phyloP scores from a whole-genome alignment of 176 grass and related monocot genomes.

The Aegilops bicornis region DNA sequence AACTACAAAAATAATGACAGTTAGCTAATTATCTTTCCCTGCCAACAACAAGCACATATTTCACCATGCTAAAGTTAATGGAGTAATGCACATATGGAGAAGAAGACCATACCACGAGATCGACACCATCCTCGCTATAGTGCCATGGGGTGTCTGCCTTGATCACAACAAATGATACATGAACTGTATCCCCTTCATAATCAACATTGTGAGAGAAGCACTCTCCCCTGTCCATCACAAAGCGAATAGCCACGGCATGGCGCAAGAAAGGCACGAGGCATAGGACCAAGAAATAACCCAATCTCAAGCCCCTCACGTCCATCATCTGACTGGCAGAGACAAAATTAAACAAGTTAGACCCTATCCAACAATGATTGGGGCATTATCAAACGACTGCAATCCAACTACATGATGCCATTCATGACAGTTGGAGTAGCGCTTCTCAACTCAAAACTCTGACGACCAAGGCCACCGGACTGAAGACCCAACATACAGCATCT shows the following conservation, averaged over 20 bases:
- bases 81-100: background rate
- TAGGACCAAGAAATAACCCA: slow-evolving; percentile 30
- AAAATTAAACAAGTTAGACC: background rate
- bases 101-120: slow-evolving; percentile 72
- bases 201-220: slow-evolving; percentile 87
- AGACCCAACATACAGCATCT: background rate
- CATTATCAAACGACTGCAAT: background rate
- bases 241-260: slow-evolving; percentile 57
- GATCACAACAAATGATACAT: slow-evolving; percentile 89
- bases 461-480: background rate
- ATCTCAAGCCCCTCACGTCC: slow-evolving; percentile 37
- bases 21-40: background rate
- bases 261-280: slow-evolving; percentile 24
- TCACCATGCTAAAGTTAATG: background rate
- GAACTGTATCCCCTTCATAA: slow-evolving; percentile 83
- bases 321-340: slow-evolving; percentile 27
- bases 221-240: slow-evolving; percentile 94
- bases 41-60: background rate
- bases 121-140: slow-evolving; percentile 77
- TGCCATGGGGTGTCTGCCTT: slow-evolving; percentile 91
- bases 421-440: background rate
- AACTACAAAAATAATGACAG: background rate
- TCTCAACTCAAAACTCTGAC: background rate
- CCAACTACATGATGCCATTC: background rate
- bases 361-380: background rate